phyloP scores from a whole-genome alignment of 306 rosid genomes.

The Prunus mume region DNA sequence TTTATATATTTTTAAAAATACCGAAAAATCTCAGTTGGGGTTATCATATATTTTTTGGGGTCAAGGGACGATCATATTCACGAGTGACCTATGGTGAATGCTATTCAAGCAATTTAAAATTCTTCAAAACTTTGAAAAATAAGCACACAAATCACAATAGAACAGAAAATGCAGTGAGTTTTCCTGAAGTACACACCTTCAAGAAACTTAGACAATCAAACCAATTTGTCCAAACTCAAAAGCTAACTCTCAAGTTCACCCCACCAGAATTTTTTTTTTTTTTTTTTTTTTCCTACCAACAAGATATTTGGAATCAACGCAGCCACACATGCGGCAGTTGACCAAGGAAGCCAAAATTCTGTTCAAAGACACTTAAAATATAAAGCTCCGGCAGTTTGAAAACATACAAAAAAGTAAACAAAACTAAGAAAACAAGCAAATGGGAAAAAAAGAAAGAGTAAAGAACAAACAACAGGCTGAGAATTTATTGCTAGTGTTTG shows the following conservation, averaged over 20 bases:
- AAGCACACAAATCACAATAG: background rate
- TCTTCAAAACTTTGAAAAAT: too few relatives aligned
- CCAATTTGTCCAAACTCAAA: background rate
- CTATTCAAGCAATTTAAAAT: too few relatives aligned
- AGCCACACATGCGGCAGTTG: background rate
- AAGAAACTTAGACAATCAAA: background rate
- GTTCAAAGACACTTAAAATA: background rate
- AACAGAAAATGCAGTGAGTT: background rate
- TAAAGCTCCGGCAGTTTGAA: background rate
- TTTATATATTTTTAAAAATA: too few relatives aligned
- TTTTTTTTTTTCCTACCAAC: background rate
- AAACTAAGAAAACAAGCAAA: background rate
- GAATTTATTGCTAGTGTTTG: constrained; percentile 15
- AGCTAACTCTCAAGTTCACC: background rate
- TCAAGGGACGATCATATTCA: too few relatives aligned
- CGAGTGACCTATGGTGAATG: too few relatives aligned
- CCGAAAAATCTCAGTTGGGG: too few relatives aligned
- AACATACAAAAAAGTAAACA: background rate
- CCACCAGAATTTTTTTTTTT: background rate
- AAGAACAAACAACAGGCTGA: background rate
- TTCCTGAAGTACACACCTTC: background rate
- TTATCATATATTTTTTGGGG: too few relatives aligned
- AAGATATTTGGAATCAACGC: background rate
- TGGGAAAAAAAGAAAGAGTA: background rate
- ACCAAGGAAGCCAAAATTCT: background rate